Conservation (phyloP, 768 basidiomycete genomes). For the Exidia glandulosa region DNA sequence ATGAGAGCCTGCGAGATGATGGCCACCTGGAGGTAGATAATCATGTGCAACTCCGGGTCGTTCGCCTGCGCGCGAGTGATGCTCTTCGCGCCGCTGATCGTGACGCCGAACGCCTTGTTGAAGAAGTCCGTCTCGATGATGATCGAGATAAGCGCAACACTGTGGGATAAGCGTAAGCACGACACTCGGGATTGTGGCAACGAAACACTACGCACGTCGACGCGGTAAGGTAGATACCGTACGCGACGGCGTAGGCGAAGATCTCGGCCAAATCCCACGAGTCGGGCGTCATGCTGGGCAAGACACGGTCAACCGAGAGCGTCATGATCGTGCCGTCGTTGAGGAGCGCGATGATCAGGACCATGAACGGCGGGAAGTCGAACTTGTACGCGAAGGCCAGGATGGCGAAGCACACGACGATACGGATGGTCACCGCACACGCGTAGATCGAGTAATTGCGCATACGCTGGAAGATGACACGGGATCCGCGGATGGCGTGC, state of each 20-base stretch:
- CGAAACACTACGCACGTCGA: slow-evolving; percentile 58
- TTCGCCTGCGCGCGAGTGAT: slow-evolving; percentile 26
- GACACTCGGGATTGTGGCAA: slow-evolving; percentile 5
- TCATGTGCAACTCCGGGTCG: slow-evolving; percentile 72
- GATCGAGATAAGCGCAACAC: slow-evolving; percentile 67
- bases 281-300: slow-evolving; percentile 88
- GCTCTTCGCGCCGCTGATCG: slow-evolving; percentile 27
- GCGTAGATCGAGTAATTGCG: slow-evolving; percentile 98
- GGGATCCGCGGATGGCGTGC: slow-evolving; percentile 95
- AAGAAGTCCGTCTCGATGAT: slow-evolving; percentile 87
- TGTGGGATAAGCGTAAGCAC: slow-evolving; percentile 17
- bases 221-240: slow-evolving; percentile 84
- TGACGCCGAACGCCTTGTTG: slow-evolving; percentile 73
- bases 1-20: slow-evolving; percentile 98
- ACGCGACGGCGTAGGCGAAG: slow-evolving; percentile 89
- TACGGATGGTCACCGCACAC: slow-evolving; percentile 94
- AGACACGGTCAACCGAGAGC: slow-evolving; percentile 86
- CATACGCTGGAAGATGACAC: slow-evolving; percentile 99
- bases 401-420: slow-evolving; percentile 94
- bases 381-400: slow-evolving; percentile 93
- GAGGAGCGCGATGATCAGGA: slow-evolving; percentile 91
- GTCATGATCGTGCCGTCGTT: slow-evolving; percentile 99
- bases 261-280: slow-evolving; percentile 96
- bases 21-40: slow-evolving; percentile 93
- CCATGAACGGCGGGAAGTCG: slow-evolving; percentile 99